phyloP scores from a whole-genome alignment of 345 rosid species.

The Pistacia atlantica region DNA sequence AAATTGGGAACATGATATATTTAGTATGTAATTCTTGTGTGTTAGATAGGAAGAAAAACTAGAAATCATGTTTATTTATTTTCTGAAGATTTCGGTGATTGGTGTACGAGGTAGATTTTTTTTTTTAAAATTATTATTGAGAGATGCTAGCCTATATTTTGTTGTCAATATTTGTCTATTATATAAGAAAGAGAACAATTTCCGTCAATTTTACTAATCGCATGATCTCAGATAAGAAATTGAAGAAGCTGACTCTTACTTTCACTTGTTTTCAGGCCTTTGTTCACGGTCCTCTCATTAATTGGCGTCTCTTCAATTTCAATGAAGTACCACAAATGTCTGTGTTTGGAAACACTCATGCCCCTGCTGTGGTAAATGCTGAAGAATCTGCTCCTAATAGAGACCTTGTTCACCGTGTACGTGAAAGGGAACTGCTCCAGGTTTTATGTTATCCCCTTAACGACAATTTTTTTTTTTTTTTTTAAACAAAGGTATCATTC shows the following conservation, averaged over 20 bases:
- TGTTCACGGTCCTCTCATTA: conserved; percentile 97
- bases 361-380: conserved; percentile 54
- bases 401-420: conserved; percentile 88
- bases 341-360: conserved; percentile 51
- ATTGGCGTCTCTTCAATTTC: conserved; percentile 98
- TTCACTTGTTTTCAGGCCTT: conserved; percentile 64
- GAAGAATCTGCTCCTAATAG: conserved; percentile 62
- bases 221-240: not conserved
- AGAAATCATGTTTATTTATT: too few relatives aligned
- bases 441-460: conserved; percentile 34
- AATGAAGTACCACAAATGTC: conserved; percentile 97
- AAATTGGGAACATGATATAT: too few relatives aligned
- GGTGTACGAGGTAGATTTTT: too few relatives aligned
- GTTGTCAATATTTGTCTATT: too few relatives aligned
- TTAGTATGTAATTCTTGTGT: too few relatives aligned
- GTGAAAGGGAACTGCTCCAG: conserved; percentile 95
- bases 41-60: too few relatives aligned
- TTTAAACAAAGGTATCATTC: not conserved
- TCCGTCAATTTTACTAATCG: not conserved
- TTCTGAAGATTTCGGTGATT: too few relatives aligned
- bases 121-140: too few relatives aligned
- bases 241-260: conserved; percentile 15
- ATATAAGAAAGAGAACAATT: too few relatives aligned
- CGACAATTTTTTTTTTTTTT: not conserved
- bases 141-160: too few relatives aligned